Conservation (phyloP, 495 filamentous ascomycete species). For the Aspergillus campestris region DNA sequence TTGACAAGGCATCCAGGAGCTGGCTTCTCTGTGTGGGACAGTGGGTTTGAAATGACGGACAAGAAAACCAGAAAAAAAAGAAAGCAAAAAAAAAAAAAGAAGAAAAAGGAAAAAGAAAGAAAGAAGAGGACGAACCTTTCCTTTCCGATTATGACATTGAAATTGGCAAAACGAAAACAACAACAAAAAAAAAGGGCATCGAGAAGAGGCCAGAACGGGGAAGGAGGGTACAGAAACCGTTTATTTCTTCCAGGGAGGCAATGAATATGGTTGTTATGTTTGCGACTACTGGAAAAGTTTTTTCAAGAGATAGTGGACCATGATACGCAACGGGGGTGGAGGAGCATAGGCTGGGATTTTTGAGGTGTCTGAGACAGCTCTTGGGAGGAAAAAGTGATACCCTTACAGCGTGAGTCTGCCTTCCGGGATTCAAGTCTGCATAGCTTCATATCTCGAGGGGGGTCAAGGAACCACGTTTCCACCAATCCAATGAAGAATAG, state of each 20-base stretch:
- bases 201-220: slow-evolving; percentile 6
- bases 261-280: slow-evolving; percentile 5
- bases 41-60: too few relatives aligned
- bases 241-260: too few relatives aligned
- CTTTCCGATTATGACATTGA: too few relatives aligned
- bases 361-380: slow-evolving; percentile 41
- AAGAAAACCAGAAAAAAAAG: not conserved
- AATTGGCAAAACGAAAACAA: not conserved
- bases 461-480: slow-evolving; percentile 22
- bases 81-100: slow-evolving; percentile 12
- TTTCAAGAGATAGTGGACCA: slow-evolving; percentile 17
- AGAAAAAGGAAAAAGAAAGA: not conserved
- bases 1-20: slow-evolving; percentile 17
- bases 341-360: slow-evolving; percentile 36
- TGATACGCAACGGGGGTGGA: slow-evolving; percentile 27
- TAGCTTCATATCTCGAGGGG: slow-evolving; percentile 31
- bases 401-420: slow-evolving; percentile 42
- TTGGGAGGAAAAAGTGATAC: slow-evolving; percentile 45
- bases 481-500: slow-evolving; percentile 16
- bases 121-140: too few relatives aligned
- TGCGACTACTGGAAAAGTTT: slow-evolving; percentile 28
- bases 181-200: slow-evolving; percentile 5
- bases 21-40: slow-evolving; percentile 21
- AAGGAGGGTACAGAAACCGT: not conserved
- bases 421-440: slow-evolving; percentile 34